phyloP scores from a whole-genome alignment of 768 basidiomycete species.

The Leccinum subtestaceum region DNA sequence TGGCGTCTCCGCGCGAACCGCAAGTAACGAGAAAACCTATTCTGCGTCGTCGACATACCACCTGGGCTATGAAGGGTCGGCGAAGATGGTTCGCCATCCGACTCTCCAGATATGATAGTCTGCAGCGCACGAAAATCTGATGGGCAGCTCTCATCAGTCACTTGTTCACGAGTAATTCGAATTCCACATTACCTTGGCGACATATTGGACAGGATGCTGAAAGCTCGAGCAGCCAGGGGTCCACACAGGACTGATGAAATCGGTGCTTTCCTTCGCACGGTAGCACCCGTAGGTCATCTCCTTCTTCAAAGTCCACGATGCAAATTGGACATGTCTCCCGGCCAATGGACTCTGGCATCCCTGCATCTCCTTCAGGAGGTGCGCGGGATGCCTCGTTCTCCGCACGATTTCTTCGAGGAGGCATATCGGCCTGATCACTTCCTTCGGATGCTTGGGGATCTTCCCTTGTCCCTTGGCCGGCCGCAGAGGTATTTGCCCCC shows the following conservation, averaged over 20 bases:
- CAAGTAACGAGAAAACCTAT: slow-evolving; percentile 57
- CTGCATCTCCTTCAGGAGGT: slow-evolving; percentile 33
- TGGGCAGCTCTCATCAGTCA: background rate
- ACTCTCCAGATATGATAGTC: slow-evolving; percentile 46
- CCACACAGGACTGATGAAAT: slow-evolving; percentile 89
- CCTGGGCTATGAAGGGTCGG: slow-evolving; percentile 13
- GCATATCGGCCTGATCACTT: slow-evolving; percentile 4
- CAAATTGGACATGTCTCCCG: slow-evolving; percentile 93
- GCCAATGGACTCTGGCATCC: slow-evolving; percentile 66
- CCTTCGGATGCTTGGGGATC: slow-evolving; percentile 5
- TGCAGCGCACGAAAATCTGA: slow-evolving; percentile 62
- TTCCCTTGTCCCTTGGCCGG: background rate
- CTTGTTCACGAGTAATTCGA: background rate
- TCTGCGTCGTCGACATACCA: slow-evolving; percentile 23
- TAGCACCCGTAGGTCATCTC: slow-evolving; percentile 85
- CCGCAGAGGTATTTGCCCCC: background rate
- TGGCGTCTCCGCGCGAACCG: slow-evolving; percentile 51
- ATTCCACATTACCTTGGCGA: slow-evolving; percentile 63
- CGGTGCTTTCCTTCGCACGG: slow-evolving; percentile 90
- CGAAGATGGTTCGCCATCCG: slow-evolving; percentile 14
- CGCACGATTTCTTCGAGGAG: background rate
- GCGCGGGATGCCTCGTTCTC: background rate
- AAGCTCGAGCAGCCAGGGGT: slow-evolving; percentile 89
- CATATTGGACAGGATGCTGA: slow-evolving; percentile 92
- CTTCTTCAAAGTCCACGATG: slow-evolving; percentile 90